Conservation (phyloP, 2,329 filamentous ascomycete genomes). For the Waltergamsia citrina region DNA sequence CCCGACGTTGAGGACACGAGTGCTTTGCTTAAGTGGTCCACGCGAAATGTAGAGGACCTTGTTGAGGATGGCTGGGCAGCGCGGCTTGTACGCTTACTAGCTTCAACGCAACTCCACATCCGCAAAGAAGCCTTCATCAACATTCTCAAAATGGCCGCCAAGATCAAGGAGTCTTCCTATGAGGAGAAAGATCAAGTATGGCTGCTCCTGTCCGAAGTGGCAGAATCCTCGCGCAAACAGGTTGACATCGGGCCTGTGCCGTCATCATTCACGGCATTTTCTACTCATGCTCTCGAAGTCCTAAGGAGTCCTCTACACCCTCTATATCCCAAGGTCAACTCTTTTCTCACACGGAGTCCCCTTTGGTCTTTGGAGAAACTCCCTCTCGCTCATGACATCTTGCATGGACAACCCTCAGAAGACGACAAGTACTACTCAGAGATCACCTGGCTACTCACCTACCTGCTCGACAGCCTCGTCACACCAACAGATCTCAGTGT, state of each 20-base stretch:
- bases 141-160: constrained; percentile 54
- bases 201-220: constrained; percentile 69
- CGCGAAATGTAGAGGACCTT: constrained; percentile 69
- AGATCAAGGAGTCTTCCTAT: constrained; percentile 59
- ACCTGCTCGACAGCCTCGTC: constrained; percentile 59
- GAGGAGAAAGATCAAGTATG: constrained; percentile 71
- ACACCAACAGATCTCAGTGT: constrained; percentile 49
- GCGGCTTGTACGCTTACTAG: constrained; percentile 64
- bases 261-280: constrained; percentile 67
- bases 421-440: constrained; percentile 68
- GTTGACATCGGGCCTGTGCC: constrained; percentile 54
- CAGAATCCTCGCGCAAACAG: constrained; percentile 57
- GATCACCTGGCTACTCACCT: constrained; percentile 63
- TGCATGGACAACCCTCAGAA: constrained; percentile 57
- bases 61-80: constrained; percentile 68
- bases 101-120: constrained; percentile 65
- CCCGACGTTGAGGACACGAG: constrained; percentile 37
- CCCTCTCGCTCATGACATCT: constrained; percentile 55
- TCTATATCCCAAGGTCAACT: constrained; percentile 80
- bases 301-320: constrained; percentile 69
- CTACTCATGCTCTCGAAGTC: constrained; percentile 58
- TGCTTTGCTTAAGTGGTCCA: constrained; percentile 55
- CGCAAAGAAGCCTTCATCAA: constrained; percentile 67
- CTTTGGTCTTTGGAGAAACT: constrained; percentile 67
- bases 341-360: constrained; percentile 70